Conservation (phyloP, 352 stramenopile species). For the Aphanomyces euteiches region DNA sequence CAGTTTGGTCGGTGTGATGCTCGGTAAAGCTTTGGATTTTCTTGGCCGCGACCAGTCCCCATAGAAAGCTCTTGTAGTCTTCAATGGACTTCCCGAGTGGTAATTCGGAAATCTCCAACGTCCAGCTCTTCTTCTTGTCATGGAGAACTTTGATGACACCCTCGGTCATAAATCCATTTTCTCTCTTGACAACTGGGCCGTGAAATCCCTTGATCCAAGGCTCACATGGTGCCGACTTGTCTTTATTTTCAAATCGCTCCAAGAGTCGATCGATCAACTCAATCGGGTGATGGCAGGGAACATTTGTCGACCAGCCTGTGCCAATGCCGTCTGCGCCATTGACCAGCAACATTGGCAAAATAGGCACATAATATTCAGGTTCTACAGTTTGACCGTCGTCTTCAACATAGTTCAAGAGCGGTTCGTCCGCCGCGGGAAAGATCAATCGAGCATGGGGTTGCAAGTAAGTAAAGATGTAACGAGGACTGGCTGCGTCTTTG, state of each 20-base stretch:
- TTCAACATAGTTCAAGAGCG: constrained; percentile 93
- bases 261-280: constrained; percentile 96
- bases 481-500: constrained; percentile 96
- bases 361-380: constrained; percentile 96
- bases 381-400: constrained; percentile 99
- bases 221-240: constrained; percentile 29
- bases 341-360: constrained; percentile 94
- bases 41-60: constrained; percentile 87
- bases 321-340: constrained; percentile 99
- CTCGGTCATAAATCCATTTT: constrained; percentile 69
- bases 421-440: constrained; percentile 98
- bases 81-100: constrained; percentile 97
- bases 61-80: constrained; percentile 98
- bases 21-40: constrained; percentile 90
- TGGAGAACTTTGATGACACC: constrained; percentile 75
- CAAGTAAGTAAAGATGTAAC: constrained; percentile 99
- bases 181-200: constrained; percentile 79
- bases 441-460: constrained; percentile 94
- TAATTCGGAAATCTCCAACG: constrained; percentile 95
- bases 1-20: constrained; percentile 94
- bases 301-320: constrained; percentile 95
- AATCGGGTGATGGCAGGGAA: constrained; percentile 94
- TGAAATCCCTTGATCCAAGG: constrained; percentile 96
- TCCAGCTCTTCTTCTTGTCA: constrained; percentile 57
- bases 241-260: constrained; percentile 55